Conservation (phyloP, 2,329 filamentous ascomycete species). For the Diplodia mutila region DNA sequence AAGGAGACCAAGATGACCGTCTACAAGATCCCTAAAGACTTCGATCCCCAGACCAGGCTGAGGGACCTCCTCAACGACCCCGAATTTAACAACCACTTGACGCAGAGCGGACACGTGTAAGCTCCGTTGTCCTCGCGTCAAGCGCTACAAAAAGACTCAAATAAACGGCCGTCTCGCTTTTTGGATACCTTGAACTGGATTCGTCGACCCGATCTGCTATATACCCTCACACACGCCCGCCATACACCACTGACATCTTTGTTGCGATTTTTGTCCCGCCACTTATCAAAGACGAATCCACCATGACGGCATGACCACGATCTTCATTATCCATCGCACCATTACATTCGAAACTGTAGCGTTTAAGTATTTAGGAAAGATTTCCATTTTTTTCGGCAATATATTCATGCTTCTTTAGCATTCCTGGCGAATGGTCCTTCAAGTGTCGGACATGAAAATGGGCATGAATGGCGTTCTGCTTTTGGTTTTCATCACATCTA, state of each 20-base stretch:
- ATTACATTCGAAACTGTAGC: neutral
- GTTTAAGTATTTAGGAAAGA: neutral
- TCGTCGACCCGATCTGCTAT: neutral
- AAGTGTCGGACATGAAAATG: neutral
- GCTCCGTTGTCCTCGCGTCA: constrained; percentile 2
- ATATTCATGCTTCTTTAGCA: neutral
- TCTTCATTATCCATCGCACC: neutral
- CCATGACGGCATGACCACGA: neutral
- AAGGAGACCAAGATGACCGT: constrained; percentile 28
- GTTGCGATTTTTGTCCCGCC: neutral
- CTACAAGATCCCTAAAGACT: constrained; percentile 39
- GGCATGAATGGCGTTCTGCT: neutral
- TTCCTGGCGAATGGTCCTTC: neutral
- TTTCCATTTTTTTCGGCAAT: no score
- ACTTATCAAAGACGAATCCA: neutral
- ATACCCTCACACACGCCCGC: constrained; percentile 1
- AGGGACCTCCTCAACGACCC: constrained; percentile 30
- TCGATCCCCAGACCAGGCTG: constrained; percentile 38
- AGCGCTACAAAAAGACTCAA: constrained; percentile 23
- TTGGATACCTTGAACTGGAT: constrained; percentile 17
- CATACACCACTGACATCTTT: neutral
- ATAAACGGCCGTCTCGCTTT: neutral
- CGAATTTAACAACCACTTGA: neutral
- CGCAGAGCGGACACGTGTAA: neutral
- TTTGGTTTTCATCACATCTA: neutral